phyloP scores from a whole-genome alignment of 805 yeast genomes.

The Lachancea sp. region DNA sequence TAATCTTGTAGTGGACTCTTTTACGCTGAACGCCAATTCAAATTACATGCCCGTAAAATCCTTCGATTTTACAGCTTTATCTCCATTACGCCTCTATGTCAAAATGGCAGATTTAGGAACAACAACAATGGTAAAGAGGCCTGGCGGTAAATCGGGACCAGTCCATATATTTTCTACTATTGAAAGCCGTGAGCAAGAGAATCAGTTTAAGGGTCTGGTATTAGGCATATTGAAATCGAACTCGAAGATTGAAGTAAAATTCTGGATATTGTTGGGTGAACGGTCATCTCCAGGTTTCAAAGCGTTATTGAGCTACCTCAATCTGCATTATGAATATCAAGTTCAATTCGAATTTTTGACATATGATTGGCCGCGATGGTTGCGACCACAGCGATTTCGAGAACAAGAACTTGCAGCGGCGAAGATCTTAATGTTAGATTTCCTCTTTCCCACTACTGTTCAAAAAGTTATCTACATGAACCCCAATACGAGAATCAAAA shows the following conservation, averaged over 20 bases:
- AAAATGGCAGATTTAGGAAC: slow-evolving; percentile 5
- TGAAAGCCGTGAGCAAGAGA: slow-evolving; percentile 15
- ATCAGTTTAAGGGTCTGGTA: slow-evolving; percentile 15
- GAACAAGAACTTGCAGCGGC: slow-evolving; percentile 84
- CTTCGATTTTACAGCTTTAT: slow-evolving; percentile 14
- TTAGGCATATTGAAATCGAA: background rate
- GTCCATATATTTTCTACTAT: slow-evolving; percentile 23
- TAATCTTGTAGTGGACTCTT: slow-evolving; percentile 19
- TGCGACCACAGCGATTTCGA: slow-evolving; percentile 68
- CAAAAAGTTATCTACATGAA: slow-evolving; percentile 78
- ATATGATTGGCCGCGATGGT: slow-evolving; percentile 91
- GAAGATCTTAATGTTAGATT: slow-evolving; percentile 81
- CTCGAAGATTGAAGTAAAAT: background rate
- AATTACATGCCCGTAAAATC: slow-evolving; percentile 18
- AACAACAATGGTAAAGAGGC: background rate
- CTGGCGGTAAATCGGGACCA: background rate
- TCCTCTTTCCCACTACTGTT: slow-evolving; percentile 72
- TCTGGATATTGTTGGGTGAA: slow-evolving; percentile 6
- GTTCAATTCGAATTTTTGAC: slow-evolving; percentile 59
- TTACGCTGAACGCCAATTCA: slow-evolving; percentile 22
- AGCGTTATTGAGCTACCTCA: slow-evolving; percentile 41
- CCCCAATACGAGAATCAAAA: slow-evolving; percentile 24
- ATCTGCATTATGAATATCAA: slow-evolving; percentile 7
- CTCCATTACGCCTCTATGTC: slow-evolving; percentile 20
- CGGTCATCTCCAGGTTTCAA: background rate